phyloP scores from a whole-genome alignment of 2,329 filamentous ascomycete genomes.

The Colletotrichum camelliae region DNA sequence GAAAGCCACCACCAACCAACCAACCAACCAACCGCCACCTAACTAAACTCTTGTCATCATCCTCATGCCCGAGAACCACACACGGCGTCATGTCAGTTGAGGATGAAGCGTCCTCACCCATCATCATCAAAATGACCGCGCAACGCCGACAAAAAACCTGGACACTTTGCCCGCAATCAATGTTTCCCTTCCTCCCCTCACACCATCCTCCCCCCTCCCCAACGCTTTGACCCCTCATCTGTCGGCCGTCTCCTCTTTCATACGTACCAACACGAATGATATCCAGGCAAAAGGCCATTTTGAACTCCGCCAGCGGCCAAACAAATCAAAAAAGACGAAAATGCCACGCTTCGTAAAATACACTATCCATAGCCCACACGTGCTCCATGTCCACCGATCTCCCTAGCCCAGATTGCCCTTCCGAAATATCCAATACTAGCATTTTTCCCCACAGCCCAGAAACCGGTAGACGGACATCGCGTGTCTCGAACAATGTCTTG shows the following conservation, averaged over 20 bases:
- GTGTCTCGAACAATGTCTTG: neutral
- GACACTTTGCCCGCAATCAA: neutral
- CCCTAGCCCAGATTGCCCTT: neutral
- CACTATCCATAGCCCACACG: neutral
- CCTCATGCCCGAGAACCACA: neutral
- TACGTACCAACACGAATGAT: neutral
- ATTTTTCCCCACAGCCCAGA: neutral
- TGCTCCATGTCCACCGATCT: conserved; percentile 2
- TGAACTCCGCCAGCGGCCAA: neutral
- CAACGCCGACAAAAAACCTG: neutral
- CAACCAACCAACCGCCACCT: neutral
- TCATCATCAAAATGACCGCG: neutral
- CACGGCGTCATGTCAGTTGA: neutral
- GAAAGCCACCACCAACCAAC: neutral
- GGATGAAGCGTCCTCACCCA: neutral
- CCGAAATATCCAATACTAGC: neutral
- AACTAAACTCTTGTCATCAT: neutral
- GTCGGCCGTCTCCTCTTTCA: neutral
- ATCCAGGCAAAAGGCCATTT: neutral
- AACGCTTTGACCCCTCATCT: conserved; percentile 8
- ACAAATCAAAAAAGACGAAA: neutral
- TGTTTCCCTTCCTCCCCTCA: neutral
- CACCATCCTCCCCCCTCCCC: neutral
- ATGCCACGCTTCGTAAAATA: neutral
- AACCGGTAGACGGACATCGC: neutral